phyloP scores from a whole-genome alignment of 176 grass and related monocot species.

The Pharus latifolius region DNA sequence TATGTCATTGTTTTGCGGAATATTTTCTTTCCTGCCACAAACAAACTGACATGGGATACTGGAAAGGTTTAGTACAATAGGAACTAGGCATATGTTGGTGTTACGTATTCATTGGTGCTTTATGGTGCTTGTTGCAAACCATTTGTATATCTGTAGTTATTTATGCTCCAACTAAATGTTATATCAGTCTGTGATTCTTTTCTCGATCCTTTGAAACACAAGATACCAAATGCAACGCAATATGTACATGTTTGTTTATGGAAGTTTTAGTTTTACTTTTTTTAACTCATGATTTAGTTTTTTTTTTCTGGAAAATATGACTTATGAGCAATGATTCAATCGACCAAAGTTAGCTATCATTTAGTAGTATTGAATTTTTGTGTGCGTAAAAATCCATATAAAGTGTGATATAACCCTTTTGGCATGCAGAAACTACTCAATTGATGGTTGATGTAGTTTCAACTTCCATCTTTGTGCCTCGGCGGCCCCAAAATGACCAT shows the following conservation, averaged over 20 bases:
- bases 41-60: conserved; percentile 3
- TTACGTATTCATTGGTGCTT: neutral
- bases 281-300: neutral
- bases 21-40: neutral
- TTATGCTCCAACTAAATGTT: neutral
- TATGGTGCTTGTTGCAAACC: neutral
- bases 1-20: conserved; percentile 19
- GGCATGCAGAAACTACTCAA: neutral
- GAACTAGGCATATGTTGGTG: neutral
- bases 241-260: neutral
- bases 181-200: neutral
- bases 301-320: neutral
- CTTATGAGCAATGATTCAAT: neutral
- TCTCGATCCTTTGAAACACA: neutral
- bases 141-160: neutral
- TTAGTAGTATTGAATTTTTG: no score
- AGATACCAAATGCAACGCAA: neutral
- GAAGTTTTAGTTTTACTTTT: neutral
- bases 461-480: neutral
- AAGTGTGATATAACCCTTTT: neutral
- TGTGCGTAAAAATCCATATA: conserved; percentile 4
- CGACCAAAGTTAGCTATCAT: neutral
- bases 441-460: neutral
- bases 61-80: neutral
- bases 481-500: neutral